A percentile compares a stretch with the other conserved stretches of the same genome.
These are phyloP conservation scores for Fomitopsis schrenkii DNA, from an alignment of 1,284 basidiomycete genomes.

Conservation along the genomic window DNA sequence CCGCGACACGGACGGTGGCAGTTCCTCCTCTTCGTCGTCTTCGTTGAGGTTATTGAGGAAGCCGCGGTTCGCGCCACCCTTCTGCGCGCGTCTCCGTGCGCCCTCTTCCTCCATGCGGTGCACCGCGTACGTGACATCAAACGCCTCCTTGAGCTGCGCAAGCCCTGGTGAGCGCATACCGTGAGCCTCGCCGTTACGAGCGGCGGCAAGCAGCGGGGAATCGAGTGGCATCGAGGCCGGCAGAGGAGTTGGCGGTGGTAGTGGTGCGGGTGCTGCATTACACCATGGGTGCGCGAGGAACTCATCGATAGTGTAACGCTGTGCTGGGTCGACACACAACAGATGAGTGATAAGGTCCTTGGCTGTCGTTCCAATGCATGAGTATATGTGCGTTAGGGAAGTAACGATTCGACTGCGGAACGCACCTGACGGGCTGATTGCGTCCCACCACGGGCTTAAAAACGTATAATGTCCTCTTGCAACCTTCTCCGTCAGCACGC, in stretches of 20 bases:
- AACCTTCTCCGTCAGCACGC: constrained; percentile 97
- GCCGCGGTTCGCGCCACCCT: constrained; percentile 76
- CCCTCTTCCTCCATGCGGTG: constrained; percentile 99
- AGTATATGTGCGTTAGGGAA: background rate
- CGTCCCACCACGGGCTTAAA: constrained; percentile 99
- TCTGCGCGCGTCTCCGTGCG: constrained; percentile 76
- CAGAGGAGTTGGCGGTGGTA: constrained; percentile 52
- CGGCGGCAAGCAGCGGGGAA: constrained; percentile 85
- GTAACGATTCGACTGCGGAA: constrained; percentile 5
- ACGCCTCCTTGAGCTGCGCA: constrained; percentile 93
- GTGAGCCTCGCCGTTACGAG: constrained; percentile 51
- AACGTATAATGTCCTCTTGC: constrained; percentile 98
- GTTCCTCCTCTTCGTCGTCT: constrained; percentile 75
- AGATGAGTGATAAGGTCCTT: constrained; percentile 96
- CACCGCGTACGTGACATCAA: constrained; percentile 98
- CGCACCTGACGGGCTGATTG: constrained; percentile 79
- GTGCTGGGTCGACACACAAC: constrained; percentile 92
- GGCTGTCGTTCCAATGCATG: constrained; percentile 40
- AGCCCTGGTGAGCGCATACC: constrained; percentile 90
- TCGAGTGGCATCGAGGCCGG: constrained; percentile 62
- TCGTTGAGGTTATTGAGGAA: constrained; percentile 89
- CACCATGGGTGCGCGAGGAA: constrained; percentile 98
- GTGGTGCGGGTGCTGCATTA: constrained; percentile 60
- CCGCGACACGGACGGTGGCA: constrained; percentile 29
- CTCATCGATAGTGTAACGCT: constrained; percentile 97